These are phyloP conservation scores for Keithomyces neogunnii DNA, from an alignment of 2,329 filamentous ascomycete species.

Conservation along the genomic window DNA sequence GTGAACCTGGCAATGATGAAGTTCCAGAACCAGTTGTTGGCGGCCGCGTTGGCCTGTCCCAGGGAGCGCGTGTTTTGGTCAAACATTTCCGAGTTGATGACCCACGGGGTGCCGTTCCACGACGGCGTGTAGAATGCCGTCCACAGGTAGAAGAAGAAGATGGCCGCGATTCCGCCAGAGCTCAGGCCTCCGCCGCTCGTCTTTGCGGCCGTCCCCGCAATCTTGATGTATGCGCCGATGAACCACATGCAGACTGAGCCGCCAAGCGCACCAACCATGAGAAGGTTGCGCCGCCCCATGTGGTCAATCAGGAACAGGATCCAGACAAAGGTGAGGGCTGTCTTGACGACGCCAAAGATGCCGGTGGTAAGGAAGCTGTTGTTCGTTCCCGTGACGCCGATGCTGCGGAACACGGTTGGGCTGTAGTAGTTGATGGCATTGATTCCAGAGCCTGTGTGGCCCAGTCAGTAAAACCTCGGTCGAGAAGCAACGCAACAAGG, in stretches of 20 bases:
- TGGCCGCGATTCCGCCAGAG: slow-evolving; percentile 54
- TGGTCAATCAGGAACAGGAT: slow-evolving; percentile 18
- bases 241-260: slow-evolving; percentile 63
- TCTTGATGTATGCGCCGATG: slow-evolving; percentile 37
- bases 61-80: slow-evolving; percentile 54
- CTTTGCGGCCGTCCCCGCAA: slow-evolving; percentile 24
- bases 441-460: slow-evolving; percentile 15
- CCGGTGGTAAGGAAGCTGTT: slow-evolving; percentile 20
- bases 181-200: slow-evolving; percentile 6
- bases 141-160: slow-evolving; percentile 54
- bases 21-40: slow-evolving; percentile 67
- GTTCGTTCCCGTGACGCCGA: slow-evolving; percentile 16
- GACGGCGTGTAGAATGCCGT: slow-evolving; percentile 58
- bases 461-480: not conserved
- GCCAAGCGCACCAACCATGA: slow-evolving; percentile 51
- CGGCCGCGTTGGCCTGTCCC: slow-evolving; percentile 63
- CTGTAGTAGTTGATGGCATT: slow-evolving; percentile 24
- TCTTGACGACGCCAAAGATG: slow-evolving; percentile 20
- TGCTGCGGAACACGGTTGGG: slow-evolving; percentile 20
- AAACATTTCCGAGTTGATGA: slow-evolving; percentile 70
- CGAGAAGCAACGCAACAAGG: slow-evolving; percentile 3
- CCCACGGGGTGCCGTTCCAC: slow-evolving; percentile 71
- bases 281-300: slow-evolving; percentile 42
- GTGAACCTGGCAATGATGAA: slow-evolving; percentile 62
- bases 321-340: slow-evolving; percentile 34